A percentile compares a stretch with the other conserved stretches of the same genome.
These are phyloP conservation scores for Coprinellus aureogranulatus DNA, from an alignment of 768 basidiomycete genomes.

Conservation along the genomic window DNA sequence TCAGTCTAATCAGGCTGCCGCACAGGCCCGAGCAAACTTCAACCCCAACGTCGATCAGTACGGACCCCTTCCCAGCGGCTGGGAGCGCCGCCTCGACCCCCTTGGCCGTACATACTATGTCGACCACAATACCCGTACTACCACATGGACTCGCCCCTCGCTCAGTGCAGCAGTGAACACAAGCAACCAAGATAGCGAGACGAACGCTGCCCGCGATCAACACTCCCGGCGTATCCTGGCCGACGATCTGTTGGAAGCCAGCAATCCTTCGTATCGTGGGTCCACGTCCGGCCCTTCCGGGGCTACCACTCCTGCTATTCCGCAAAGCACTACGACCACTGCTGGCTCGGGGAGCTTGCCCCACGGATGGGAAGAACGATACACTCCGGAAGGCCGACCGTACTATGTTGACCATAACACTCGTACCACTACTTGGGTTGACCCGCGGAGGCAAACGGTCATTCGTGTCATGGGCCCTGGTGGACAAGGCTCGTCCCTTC, in stretches of 20 bases:
- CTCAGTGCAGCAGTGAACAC: constrained; percentile 71
- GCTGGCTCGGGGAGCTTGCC: constrained; percentile 86
- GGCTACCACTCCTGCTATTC: constrained; percentile 29
- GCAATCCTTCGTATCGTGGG: constrained; percentile 42
- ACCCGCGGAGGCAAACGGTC: constrained; percentile 94
- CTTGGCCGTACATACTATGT: constrained; percentile 97
- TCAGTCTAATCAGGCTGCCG: constrained; percentile 10
- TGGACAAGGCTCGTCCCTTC: constrained; percentile 82
- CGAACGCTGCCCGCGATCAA: constrained; percentile 82
- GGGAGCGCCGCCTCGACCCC: constrained; percentile 97
- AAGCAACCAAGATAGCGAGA: constrained; percentile 69
- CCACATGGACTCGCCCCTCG: constrained; percentile 95
- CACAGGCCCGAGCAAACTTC: constrained; percentile 62
- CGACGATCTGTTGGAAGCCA: constrained; percentile 81
- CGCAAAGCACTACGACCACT: constrained; percentile 51
- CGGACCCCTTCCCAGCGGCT: constrained; percentile 85
- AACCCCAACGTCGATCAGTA: constrained; percentile 94
- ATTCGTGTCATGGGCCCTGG: constrained; percentile 95
- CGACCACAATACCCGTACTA: constrained; percentile 95
- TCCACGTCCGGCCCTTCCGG: constrained; percentile 27
- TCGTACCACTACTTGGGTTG: constrained; percentile 99
- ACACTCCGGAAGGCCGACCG: constrained; percentile 96
- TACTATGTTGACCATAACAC: constrained; percentile 99
- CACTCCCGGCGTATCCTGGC: constrained; percentile 81
- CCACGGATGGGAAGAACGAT: constrained; percentile 98